Evolutionary conservation across 306 rosid species (phyloP).

Genomic region (Prosopis cineraria): DNA sequence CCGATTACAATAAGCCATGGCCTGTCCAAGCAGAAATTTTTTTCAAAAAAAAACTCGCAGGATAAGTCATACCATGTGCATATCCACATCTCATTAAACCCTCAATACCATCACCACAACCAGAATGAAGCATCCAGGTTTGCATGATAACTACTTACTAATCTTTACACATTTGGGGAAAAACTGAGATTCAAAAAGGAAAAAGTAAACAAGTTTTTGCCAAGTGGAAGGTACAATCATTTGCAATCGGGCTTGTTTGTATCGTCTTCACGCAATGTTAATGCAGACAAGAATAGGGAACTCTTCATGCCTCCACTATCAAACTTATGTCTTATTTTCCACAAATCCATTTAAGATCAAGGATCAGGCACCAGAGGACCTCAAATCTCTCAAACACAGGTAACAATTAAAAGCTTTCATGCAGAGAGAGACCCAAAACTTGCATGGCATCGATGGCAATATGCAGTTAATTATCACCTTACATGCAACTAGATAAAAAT

Average conservation of each 20-base stretch:
- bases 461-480: conserved; percentile 1
- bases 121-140: background rate
- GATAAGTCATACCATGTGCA: background rate
- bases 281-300: background rate
- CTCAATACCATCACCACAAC: background rate
- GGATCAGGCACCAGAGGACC: background rate
- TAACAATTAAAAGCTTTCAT: background rate
- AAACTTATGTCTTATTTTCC: background rate
- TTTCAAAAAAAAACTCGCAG: background rate
- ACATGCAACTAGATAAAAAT: background rate
- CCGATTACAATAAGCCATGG: background rate
- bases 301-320: background rate
- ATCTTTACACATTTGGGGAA: background rate
- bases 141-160: background rate
- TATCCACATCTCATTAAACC: background rate
- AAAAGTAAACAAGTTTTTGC: background rate
- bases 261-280: background rate
- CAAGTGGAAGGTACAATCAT: background rate
- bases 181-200: background rate
- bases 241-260: background rate
- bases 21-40: background rate
- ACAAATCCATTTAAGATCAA: background rate
- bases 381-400: background rate
- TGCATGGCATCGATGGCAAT: background rate
- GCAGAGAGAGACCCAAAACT: background rate